Base-by-base conservation (phyloP, 164 flowering plant species). In the Berberis vulgaris region DNA sequence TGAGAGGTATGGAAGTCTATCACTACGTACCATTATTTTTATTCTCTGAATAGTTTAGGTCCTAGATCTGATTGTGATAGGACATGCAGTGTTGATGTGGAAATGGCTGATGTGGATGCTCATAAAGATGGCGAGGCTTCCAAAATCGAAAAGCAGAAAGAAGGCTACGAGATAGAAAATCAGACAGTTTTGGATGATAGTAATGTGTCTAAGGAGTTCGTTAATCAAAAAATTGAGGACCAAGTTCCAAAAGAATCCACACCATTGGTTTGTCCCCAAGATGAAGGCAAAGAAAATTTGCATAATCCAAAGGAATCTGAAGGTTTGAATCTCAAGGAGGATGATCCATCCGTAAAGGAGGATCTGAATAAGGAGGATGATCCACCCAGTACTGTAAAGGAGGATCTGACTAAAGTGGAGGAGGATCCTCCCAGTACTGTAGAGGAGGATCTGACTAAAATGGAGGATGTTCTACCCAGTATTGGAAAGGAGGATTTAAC, bases 1-100 rank as follows among this genome's bases (percentile, higher is more conserved):
- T 59, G 84, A 79, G 61, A 82, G 97, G 99, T 95, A 67, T 63
- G 70, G 63, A n/a, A 40, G 58, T 54, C 38, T 49, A 39, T 9
- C 46, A 40, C 38, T 46, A 8, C 5, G 1, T 67, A 61, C 43
- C 41, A 2, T 26, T 63, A 43, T 62, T 41, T 71, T 59, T 65
- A 49, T 49, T 55, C 63, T 49, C 43, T 10, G 59, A 7, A 26
- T 49, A 46, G 63, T 57, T 65, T 69, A 44, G 59, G 12, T 67
- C 13, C 57, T 63, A 40, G 65, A 9, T 61, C 77, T 79, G 67
- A 75, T 49, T n/a, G 44, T 49, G 62, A 26, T 66, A 10, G 65
- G 58, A 54, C 62, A 52, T 79, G 81, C 87, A 89, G 89, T 71
- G 59, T 57, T 64, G 73, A 53, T 26, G 65, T 74, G 59, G 83